Evolutionary conservation across 2,329 filamentous ascomycete genomes (phyloP), one percentile per base, ranked within the genome.

Genomic region (Fusarium proliferatum): DNA sequence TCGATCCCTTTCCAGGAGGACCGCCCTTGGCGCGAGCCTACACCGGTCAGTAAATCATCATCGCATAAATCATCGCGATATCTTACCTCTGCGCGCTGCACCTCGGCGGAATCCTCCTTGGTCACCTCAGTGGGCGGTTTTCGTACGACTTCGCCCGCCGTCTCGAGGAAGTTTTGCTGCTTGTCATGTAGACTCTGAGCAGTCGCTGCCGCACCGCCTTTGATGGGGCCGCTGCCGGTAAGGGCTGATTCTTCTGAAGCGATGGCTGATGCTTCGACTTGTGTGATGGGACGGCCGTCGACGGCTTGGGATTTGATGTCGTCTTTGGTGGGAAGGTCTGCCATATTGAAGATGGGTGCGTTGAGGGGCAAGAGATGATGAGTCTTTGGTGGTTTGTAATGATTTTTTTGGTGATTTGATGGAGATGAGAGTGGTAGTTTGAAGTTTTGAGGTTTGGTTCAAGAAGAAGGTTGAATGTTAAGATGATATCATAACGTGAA

Each of bases 141-240:
- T 38, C 51, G 33, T 3, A 17, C 51, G 0, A 53, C 34, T 6
- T 53, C 51, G 0, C 23, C 51, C 9, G 51, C 51, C 13, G 38
- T 53, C 34, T 36, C 51, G 13, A 53, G 33, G 19, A 53, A 53
- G 51, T 53, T 53, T 19, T 5, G 6, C 28, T 57, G 39, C n/a
- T 57, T 57, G 39, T 57, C 53, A 1, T 57, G 53, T 0, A 57
- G n/a, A 57, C 53, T 57, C 39, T 57, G 53, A 23, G 38, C 53
- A 0, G 53, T 57, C 0, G 53, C 53, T 5, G 53, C 39, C 2
- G 28, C 39, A 2, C 53, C 53, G 21, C 53, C 53, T 21, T 45
- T 57, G 38, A 73, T 73, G 3, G 71, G 70, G 7, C 70, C 71
- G 3, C 67, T 39, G 0, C 71, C 71, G 8, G 71, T 73, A n/a